phyloP scores from a whole-genome alignment of 352 stramenopile species.

The Pythium dissimile region DNA sequence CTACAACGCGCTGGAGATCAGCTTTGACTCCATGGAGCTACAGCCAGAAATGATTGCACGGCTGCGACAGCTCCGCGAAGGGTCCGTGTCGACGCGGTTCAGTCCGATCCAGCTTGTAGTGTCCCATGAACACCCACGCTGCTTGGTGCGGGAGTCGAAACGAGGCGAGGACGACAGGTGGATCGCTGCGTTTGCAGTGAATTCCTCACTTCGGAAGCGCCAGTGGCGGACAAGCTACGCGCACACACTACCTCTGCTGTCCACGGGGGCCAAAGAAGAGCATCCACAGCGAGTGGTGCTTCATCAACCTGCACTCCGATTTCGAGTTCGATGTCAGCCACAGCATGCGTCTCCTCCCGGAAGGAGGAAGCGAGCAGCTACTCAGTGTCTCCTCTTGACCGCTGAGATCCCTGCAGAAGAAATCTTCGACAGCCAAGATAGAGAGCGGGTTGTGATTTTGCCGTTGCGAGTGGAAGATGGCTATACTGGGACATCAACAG shows the following conservation, averaged over 20 bases:
- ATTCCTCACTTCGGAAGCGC: conserved; percentile 44
- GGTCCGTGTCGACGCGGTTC: conserved; percentile 44
- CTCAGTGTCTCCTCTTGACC: conserved; percentile 5
- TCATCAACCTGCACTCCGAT: conserved; percentile 3
- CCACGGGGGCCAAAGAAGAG: not conserved
- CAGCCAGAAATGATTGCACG: conserved; percentile 31
- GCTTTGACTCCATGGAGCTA: conserved; percentile 45
- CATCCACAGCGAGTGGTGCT: not conserved
- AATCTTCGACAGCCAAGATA: conserved; percentile 4
- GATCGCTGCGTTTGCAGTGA: conserved; percentile 39
- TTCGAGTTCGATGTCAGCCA: conserved; percentile 21
- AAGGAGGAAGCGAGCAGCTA: not conserved
- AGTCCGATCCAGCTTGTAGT: conserved; percentile 46
- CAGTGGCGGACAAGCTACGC: conserved; percentile 39
- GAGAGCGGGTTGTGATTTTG: conserved; percentile 9
- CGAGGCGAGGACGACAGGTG: not conserved
- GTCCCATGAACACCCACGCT: conserved; percentile 33
- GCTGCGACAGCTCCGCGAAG: conserved; percentile 45
- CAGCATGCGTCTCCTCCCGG: conserved; percentile 14
- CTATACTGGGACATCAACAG: not conserved
- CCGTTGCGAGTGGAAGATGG: conserved; percentile 3
- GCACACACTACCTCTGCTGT: conserved; percentile 22
- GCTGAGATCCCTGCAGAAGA: conserved; percentile 8
- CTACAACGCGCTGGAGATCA: conserved; percentile 31
- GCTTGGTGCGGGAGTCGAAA: not conserved